Percentiles rank a stretch among this genome's conserved stretches.
These are phyloP conservation scores for Lactarius tabidus DNA, from an alignment of 768 basidiomycete genomes.

Conservation along the genomic window DNA sequence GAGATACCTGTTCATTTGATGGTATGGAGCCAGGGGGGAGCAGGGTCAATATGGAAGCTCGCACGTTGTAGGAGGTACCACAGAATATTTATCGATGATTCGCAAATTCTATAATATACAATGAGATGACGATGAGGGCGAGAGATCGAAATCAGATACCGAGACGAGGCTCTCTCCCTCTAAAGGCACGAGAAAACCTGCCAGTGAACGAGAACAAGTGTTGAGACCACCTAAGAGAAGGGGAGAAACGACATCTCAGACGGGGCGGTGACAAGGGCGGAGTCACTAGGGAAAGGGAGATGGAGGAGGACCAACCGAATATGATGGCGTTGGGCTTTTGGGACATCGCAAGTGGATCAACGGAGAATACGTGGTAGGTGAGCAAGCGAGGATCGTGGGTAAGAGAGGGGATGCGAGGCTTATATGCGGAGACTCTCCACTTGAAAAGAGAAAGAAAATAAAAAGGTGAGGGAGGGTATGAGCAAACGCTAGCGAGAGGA, in stretches of 20 bases:
- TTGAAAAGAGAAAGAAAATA: neutral
- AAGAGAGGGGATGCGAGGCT: conserved; percentile 28
- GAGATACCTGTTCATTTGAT: conserved; percentile 53
- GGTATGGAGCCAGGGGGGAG: conserved; percentile 24
- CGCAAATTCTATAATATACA: conserved; percentile 50
- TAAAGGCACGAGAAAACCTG: conserved; percentile 60
- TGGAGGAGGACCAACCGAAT: conserved; percentile 51
- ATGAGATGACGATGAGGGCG: conserved; percentile 22
- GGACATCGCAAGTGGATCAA: conserved; percentile 34
- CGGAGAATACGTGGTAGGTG: conserved; percentile 16
- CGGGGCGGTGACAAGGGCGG: conserved; percentile 2
- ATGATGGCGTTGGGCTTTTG: conserved; percentile 66
- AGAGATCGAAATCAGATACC: conserved; percentile 40
- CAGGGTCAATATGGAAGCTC: conserved; percentile 30
- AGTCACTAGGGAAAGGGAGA: neutral
- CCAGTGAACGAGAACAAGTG: conserved; percentile 71
- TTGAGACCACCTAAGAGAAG: conserved; percentile 65
- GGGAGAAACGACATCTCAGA: conserved; percentile 8
- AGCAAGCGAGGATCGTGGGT: conserved; percentile 27
- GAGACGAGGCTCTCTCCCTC: conserved; percentile 68
- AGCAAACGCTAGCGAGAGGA: conserved; percentile 18
- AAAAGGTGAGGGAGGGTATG: neutral
- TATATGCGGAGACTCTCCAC: neutral
- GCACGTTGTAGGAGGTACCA: conserved; percentile 70
- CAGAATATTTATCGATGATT: conserved; percentile 73